Evolutionary conservation across 805 yeast species (phyloP).

Genomic region (Soucietia sequanensis): DNA sequence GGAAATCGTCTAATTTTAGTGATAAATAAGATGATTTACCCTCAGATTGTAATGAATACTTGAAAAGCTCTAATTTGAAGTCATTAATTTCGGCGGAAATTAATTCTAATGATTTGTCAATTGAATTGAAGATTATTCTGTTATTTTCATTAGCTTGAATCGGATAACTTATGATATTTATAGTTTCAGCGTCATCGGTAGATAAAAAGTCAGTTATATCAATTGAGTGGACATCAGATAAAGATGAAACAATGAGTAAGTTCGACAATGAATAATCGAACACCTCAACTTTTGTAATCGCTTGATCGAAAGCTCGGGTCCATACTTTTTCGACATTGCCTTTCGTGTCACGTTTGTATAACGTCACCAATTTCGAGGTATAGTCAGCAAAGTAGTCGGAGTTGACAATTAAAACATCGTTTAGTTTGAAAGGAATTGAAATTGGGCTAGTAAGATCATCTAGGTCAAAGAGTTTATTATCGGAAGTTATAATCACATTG

Average conservation of each 20-base stretch:
- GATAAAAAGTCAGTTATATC: slow-evolving; percentile 23
- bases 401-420: neutral
- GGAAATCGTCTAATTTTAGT: neutral
- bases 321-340: neutral
- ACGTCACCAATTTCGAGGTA: neutral
- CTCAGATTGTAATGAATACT: neutral
- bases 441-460: neutral
- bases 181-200: slow-evolving; percentile 13
- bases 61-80: neutral
- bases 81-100: slow-evolving; percentile 5
- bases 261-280: slow-evolving; percentile 1
- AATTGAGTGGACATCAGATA: slow-evolving; percentile 5
- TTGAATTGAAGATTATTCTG: neutral
- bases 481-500: slow-evolving; percentile 7
- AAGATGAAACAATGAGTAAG: neutral
- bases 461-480: slow-evolving; percentile 7
- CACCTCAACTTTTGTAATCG: neutral
- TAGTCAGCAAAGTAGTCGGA: neutral
- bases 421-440: neutral
- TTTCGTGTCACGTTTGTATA: neutral
- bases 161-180: slow-evolving; percentile 11
- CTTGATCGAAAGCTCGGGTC: neutral
- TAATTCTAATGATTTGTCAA: slow-evolving; percentile 4
- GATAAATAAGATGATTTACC: slow-evolving; percentile 2
- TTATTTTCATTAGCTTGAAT: neutral